phyloP scores from a whole-genome alignment of 2,329 filamentous ascomycete species.

The Alternaria sp. region DNA sequence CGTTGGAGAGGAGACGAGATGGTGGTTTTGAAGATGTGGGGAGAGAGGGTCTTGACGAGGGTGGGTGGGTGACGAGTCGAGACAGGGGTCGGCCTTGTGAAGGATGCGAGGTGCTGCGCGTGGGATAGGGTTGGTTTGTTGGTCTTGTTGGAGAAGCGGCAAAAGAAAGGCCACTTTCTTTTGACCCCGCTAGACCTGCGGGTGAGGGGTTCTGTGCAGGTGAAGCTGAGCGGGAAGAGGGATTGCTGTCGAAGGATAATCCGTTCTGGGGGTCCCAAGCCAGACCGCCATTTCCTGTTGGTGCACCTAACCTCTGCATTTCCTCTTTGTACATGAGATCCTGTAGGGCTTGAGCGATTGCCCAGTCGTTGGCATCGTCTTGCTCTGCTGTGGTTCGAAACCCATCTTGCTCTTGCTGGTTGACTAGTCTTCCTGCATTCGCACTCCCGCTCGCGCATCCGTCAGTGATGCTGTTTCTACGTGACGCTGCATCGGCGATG shows the following conservation, averaged over 20 bases:
- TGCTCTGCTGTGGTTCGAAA: conserved; percentile 86
- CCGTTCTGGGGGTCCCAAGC: conserved; percentile 51
- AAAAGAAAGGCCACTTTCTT: conserved; percentile 22
- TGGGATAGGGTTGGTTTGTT: conserved; percentile 16
- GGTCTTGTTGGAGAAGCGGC: not conserved
- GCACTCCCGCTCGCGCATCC: conserved; percentile 79
- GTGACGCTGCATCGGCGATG: conserved; percentile 74
- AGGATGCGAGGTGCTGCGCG: conserved; percentile 27
- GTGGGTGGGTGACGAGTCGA: conserved; percentile 41
- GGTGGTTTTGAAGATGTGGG: not conserved
- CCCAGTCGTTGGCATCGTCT: conserved; percentile 85
- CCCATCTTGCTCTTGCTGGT: conserved; percentile 72
- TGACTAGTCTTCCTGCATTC: conserved; percentile 70
- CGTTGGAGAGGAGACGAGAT: conserved; percentile 38
- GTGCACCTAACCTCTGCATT: conserved; percentile 54
- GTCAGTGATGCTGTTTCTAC: conserved; percentile 69
- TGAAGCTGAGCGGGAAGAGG: conserved; percentile 25
- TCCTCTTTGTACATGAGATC: conserved; percentile 86
- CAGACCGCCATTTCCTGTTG: conserved; percentile 46
- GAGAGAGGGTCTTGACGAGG: not conserved
- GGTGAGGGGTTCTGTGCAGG: conserved; percentile 7
- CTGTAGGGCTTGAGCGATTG: conserved; percentile 84
- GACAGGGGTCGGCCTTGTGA: conserved; percentile 45
- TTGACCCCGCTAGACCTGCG: conserved; percentile 37
- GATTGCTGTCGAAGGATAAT: conserved; percentile 57